Evolutionary conservation across 164 flowering plant genomes (phyloP).

Genomic region (Aristolochia fimbriata): DNA sequence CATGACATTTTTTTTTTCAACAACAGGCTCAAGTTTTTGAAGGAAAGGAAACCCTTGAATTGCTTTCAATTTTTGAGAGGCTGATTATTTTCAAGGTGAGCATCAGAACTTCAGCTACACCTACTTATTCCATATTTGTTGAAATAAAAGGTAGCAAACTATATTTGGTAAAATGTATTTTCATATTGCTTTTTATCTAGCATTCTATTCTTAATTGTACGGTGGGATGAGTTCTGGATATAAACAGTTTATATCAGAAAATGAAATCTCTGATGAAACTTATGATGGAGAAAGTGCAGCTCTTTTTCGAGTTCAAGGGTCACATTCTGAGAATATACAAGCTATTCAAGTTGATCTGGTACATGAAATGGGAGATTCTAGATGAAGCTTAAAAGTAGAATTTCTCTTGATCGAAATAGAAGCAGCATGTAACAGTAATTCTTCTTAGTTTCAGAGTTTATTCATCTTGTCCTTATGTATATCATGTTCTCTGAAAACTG

Average conservation of each 20-base stretch:
- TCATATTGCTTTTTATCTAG: not conserved
- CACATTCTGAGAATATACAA: slow-evolving; percentile 98
- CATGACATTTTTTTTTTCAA: not conserved
- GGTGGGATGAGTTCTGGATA: slow-evolving; percentile 91
- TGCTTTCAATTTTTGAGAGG: slow-evolving; percentile 80
- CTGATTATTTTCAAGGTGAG: slow-evolving; percentile 78
- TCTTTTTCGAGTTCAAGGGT: slow-evolving; percentile 88
- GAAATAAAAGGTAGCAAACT: not conserved
- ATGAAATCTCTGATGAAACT: slow-evolving; percentile 65
- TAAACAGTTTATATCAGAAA: slow-evolving; percentile 56
- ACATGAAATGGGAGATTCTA: slow-evolving; percentile 1
- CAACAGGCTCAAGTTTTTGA: slow-evolving; percentile 75
- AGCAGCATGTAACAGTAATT: too few relatives aligned
- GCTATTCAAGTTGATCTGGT: slow-evolving; percentile 94
- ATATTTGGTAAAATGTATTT: not conserved
- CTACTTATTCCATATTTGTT: not conserved
- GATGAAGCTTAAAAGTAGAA: too few relatives aligned
- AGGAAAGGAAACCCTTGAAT: slow-evolving; percentile 86
- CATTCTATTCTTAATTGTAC: slow-evolving; percentile 25
- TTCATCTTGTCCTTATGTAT: too few relatives aligned
- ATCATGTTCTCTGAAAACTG: too few relatives aligned
- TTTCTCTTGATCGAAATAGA: too few relatives aligned
- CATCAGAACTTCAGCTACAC: not conserved
- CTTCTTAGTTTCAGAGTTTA: too few relatives aligned
- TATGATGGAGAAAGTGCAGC: slow-evolving; percentile 76